Conservation (phyloP, 1,284 basidiomycete species). For the Puccinia horiana region DNA sequence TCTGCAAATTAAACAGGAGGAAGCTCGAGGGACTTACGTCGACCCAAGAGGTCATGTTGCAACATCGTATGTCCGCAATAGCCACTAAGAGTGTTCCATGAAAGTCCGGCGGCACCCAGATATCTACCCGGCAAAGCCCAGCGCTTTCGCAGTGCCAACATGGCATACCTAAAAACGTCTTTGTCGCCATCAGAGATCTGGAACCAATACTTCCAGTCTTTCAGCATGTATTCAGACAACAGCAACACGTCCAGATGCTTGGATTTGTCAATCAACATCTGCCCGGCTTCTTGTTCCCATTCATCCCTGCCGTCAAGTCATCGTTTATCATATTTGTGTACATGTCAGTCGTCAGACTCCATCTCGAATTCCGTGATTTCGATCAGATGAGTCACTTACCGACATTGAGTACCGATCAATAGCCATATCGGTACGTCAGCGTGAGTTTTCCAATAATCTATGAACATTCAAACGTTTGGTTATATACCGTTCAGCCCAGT, state of each 20-base stretch:
- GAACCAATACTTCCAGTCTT: conserved; percentile 61
- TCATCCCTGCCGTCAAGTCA: conserved; percentile 56
- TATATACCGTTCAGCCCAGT: conserved; percentile 56
- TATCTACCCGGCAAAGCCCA: conserved; percentile 63
- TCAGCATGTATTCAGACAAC: conserved; percentile 61
- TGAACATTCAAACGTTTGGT: conserved; percentile 58
- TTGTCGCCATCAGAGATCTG: conserved; percentile 63
- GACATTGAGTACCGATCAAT: conserved; percentile 62
- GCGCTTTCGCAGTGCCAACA: conserved; percentile 62
- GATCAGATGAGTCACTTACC: conserved; percentile 50
- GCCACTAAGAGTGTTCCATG: conserved; percentile 55
- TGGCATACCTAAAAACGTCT: conserved; percentile 61
- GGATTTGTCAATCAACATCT: conserved; percentile 62
- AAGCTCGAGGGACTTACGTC: conserved; percentile 50
- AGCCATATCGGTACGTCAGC: conserved; percentile 61
- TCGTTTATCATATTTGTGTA: background rate
- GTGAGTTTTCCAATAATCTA: conserved; percentile 55
- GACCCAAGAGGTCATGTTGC: conserved; percentile 60
- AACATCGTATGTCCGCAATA: conserved; percentile 60
- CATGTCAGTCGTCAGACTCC: background rate
- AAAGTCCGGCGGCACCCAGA: conserved; percentile 60
- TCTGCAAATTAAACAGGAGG: background rate
- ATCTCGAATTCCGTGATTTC: background rate
- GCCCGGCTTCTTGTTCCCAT: conserved; percentile 62
- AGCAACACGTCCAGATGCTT: conserved; percentile 61